Base-by-base conservation (phyloP, 2,329 filamentous ascomycete species). In the Colletotrichum graminicola region DNA sequence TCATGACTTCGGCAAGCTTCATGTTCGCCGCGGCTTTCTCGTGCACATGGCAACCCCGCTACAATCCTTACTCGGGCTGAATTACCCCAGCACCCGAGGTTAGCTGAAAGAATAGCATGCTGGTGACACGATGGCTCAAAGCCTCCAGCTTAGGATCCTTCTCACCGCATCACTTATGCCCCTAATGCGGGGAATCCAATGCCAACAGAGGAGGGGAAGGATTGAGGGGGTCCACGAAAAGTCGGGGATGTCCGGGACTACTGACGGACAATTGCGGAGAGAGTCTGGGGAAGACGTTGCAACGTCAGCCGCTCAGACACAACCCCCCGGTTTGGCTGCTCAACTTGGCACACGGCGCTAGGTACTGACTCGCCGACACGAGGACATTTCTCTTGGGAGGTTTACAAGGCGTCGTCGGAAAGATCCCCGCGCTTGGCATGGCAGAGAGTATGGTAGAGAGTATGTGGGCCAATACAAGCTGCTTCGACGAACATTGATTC, bases 241-340 rank as follows among this genome's bases (percentile, higher is more conserved):
- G 36, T 41, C 21, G 43, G 67, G 63, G 49, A 62, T 57, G 43
- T 52, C 54, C 54, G 65, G 65, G 69, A 39, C 59, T 55, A 32
- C 52, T 26, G 36, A 55, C 23, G 49, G 36, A 45, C 5, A 32
- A 39, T 43, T 69, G 69, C 59, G 59, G 66, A 51, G 68, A 67
- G 65, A 72, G 60, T 61, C 60, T 60, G 66, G 69, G 65, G 65
- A 45, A 68, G 29, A 54, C 14, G 32, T 51, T 63, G 2, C 64
- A 63, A 60, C 68, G 54, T 68, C 52, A 55, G 52, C 54, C 45
- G 59, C 60, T 45, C 32, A 57, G 59, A 41, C 32, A 6, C 54
- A 29, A 56, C 11, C 36, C 18, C 52, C 68, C 61, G n/a, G 11
- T 3, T 32, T 26, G 12, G 8, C 16, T 47, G 23, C 39, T n/a